Evolutionary conservation across 129 eudicot genomes (phyloP).

Genomic region (Lactuca saligna): DNA sequence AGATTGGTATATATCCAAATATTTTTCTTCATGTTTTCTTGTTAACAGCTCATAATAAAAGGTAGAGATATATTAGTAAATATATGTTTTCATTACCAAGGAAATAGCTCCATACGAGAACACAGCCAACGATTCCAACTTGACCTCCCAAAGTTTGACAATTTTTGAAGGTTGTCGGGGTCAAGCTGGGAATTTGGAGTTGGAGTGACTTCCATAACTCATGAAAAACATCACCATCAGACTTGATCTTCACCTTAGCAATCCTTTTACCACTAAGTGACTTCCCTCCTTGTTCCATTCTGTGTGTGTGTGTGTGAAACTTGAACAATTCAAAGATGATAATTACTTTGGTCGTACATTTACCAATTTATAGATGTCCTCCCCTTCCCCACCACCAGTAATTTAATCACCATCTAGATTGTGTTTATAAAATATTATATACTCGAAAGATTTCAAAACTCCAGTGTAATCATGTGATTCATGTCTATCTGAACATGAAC

Average conservation of each 20-base stretch:
- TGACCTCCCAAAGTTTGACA: conserved; percentile 42
- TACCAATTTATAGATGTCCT: conserved; percentile 6
- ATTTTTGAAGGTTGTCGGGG: conserved; percentile 30
- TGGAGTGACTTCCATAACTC: conserved; percentile 30
- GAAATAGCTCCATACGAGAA: conserved; percentile 37
- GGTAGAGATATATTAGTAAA: neutral
- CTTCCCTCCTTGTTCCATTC: neutral
- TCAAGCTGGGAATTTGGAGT: conserved; percentile 30
- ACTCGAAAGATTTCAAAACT: neutral
- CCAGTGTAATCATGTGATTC: neutral
- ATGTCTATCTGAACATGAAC: neutral
- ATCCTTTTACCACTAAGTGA: conserved; percentile 22
- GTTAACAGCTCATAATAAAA: neutral
- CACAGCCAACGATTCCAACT: conserved; percentile 38
- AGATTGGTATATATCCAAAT: neutral
- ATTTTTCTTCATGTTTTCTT: neutral
- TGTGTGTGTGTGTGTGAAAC: neutral
- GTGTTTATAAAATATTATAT: too few species aligned
- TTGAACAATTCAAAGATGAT: neutral
- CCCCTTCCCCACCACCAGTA: neutral
- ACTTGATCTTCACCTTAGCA: conserved; percentile 24
- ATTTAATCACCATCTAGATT: neutral
- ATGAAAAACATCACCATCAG: conserved; percentile 37
- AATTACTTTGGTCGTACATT: neutral
- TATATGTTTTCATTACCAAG: conserved; percentile 24